A percentile compares a stretch with the other conserved stretches of the same genome.
phyloP scores from a whole-genome alignment of 768 basidiomycete genomes.

The Dentipellis sp. region DNA sequence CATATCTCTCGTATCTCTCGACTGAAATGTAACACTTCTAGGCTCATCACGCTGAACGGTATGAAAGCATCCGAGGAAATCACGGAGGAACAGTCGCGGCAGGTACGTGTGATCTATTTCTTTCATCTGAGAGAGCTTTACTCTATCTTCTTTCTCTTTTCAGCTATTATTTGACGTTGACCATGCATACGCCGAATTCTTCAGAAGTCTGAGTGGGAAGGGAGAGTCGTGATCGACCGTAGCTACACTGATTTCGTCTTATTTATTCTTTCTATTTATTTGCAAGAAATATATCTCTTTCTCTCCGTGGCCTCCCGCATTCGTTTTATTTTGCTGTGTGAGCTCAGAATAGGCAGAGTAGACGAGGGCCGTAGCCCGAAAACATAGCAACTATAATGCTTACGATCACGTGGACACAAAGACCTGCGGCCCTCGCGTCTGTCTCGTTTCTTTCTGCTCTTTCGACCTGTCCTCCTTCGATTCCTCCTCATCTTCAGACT shows the following conservation, averaged over 20 bases:
- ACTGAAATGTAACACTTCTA: constrained; percentile 20
- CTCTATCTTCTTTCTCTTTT: neutral
- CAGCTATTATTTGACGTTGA: constrained; percentile 96
- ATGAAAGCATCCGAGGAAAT: constrained; percentile 98
- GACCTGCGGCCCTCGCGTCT: neutral
- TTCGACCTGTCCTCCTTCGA: too few relatives aligned
- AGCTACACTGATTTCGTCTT: neutral
- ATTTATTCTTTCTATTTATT: neutral
- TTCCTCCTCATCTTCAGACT: neutral
- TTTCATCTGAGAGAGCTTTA: neutral
- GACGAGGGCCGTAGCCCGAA: neutral
- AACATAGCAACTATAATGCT: neutral
- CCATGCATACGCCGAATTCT: constrained; percentile 91
- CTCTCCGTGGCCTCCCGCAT: neutral
- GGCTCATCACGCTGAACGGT: constrained; percentile 92
- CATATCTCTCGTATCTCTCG: neutral
- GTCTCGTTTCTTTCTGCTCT: neutral
- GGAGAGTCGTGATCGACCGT: constrained; percentile 10
- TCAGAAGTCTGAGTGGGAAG: constrained; percentile 56
- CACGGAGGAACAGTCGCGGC: constrained; percentile 88
- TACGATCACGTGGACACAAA: neutral
- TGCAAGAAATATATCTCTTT: neutral
- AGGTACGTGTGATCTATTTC: constrained; percentile 38
- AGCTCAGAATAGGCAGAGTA: neutral
- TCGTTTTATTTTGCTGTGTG: neutral